Base-by-base conservation (phyloP, 2,329 filamentous ascomycete genomes). In the Oidium heveae region DNA sequence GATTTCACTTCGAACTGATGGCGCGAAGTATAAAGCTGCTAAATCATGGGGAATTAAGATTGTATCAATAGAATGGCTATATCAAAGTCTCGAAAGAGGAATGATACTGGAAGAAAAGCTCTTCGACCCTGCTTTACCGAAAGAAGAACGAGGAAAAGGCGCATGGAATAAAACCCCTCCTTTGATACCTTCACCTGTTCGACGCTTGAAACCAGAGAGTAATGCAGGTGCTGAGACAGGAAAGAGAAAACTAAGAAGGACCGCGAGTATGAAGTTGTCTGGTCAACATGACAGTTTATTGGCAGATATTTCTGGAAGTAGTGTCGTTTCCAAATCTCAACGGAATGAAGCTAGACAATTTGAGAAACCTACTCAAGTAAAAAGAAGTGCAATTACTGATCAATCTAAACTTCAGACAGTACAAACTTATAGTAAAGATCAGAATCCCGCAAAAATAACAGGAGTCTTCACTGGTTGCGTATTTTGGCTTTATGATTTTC, bases 11-110 rank as follows among this genome's bases (percentile, higher is more conserved):
- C 76, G 75, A 53, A 80, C 89, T 9, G 77, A 84, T 59, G 89
- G 91, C 22, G 84, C 86, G 57, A 98, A 98, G 67, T 98, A 94
- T 66, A 77, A 78, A 55, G 86, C 86, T 55, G 91, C 89, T n/a
- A 79, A 77, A 60, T 74, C 74, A 61, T 98, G 91, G 88, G 74
- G 75, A 49, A 77, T 94, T 59, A 78, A 78, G 54, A 77, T 87
- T 24, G 86, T 98, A 24, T 80, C 83, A 1, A 66, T 84, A 36
- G 81, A 87, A 63, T 98, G 91, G 91, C 75, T 96, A 39, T 71
- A 80, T 53, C 84, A 95, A 63, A 89, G 84, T 62, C 67, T 91
- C 56, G 76, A 83, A 59, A 76, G 91, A 58, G 86, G 87, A 55
- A 91, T 98, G 86, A 83, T 88, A 20, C 70, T 98, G 20, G 85